Percentiles rank a stretch among this genome's conserved stretches.
phyloP scores from a whole-genome alignment of 2,329 filamentous ascomycete genomes.

The Curvularia verruculosa region DNA sequence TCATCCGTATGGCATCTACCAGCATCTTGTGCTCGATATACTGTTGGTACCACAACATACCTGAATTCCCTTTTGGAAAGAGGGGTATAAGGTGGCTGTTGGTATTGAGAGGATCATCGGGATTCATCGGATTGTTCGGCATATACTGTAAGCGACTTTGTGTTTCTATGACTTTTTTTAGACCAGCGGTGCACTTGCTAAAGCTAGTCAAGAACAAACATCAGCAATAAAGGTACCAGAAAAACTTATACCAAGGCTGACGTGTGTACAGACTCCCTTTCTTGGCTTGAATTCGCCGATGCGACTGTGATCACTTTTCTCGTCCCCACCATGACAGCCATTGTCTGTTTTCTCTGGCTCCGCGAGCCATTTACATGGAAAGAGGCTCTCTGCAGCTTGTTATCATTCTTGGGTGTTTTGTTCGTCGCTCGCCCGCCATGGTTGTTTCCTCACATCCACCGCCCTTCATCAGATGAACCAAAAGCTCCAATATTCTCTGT shows the following conservation, averaged over 20 bases:
- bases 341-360: conserved; percentile 75
- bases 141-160: conserved; percentile 32
- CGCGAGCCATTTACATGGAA: conserved; percentile 75
- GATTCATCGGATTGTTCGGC: conserved; percentile 38
- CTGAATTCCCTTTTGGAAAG: conserved; percentile 32
- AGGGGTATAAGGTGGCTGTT: conserved; percentile 27
- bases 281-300: conserved; percentile 81
- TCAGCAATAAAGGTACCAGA: neutral
- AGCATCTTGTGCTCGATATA: conserved; percentile 68
- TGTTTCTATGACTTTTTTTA: too few species aligned
- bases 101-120: conserved; percentile 30
- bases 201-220: neutral
- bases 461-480: conserved; percentile 36
- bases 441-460: conserved; percentile 51
- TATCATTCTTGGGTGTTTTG: conserved; percentile 78
- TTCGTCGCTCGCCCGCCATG: conserved; percentile 75
- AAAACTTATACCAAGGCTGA: neutral
- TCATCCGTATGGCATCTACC: conserved; percentile 77
- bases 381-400: conserved; percentile 75
- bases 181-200: neutral
- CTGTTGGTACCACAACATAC: conserved; percentile 67
- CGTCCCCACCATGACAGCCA: conserved; percentile 75
- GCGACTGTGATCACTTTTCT: conserved; percentile 88
- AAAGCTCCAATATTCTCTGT: conserved; percentile 14
- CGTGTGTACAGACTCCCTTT: conserved; percentile 58